A percentile compares a stretch with the other conserved stretches of the same genome.
Conservation (phyloP, 345 rosid genomes). For the Eucalyptus curtisii region DNA sequence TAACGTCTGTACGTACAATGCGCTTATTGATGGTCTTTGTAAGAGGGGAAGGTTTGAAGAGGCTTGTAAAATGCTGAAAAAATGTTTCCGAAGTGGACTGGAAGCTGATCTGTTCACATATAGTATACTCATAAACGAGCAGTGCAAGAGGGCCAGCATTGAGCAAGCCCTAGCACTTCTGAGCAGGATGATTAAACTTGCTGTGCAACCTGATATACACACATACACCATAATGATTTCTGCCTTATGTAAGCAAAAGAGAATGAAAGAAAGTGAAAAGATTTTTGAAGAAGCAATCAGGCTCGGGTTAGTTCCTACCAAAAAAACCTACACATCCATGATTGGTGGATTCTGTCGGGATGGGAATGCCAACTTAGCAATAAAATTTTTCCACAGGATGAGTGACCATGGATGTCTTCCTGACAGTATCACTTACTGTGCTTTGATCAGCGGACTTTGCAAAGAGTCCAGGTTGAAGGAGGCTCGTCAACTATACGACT, state of each 20-base stretch:
- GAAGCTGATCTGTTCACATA: constrained; percentile 69
- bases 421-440: constrained; percentile 69
- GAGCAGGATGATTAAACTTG: constrained; percentile 55
- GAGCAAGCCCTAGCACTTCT: constrained; percentile 42
- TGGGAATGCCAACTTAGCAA: constrained; percentile 32
- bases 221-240: constrained; percentile 55
- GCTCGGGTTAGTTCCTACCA: constrained; percentile 58
- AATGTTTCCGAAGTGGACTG: constrained; percentile 31
- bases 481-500: constrained; percentile 56
- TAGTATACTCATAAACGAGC: constrained; percentile 74
- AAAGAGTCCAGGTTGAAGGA: constrained; percentile 62
- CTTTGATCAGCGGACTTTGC: constrained; percentile 82
- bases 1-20: constrained; percentile 53
- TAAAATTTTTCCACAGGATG: constrained; percentile 53
- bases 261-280: constrained; percentile 55
- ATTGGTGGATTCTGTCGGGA: constrained; percentile 60
- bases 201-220: constrained; percentile 49
- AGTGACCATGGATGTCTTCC: constrained; percentile 42
- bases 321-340: constrained; percentile 87
- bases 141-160: constrained; percentile 33
- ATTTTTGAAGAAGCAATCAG: constrained; percentile 36
- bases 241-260: constrained; percentile 54
- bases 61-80: constrained; percentile 47
- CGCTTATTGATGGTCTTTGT: constrained; percentile 44
- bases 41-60: constrained; percentile 53